A percentile compares a stretch with the other conserved stretches of the same genome.
Evolutionary conservation across 106 monocot species (phyloP).

Genomic region (Xerophyta viscosa): DNA sequence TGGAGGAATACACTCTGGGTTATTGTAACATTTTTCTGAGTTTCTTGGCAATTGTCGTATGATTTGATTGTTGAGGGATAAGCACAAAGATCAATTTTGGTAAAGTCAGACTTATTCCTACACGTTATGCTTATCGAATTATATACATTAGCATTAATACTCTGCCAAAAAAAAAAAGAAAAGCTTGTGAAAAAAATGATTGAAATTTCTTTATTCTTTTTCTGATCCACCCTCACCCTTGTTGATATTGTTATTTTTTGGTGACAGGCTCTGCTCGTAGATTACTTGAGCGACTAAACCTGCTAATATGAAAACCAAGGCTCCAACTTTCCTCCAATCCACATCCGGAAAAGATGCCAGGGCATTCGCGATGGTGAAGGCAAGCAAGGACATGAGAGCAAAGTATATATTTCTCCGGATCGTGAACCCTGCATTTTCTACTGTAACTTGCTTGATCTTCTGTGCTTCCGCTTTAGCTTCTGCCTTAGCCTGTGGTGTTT

Average conservation of each 20-base stretch:
- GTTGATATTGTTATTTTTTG: slow-evolving; percentile 10
- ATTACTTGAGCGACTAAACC: slow-evolving; percentile 59
- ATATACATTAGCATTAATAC: too few species aligned
- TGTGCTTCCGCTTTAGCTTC: slow-evolving; percentile 27
- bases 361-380: slow-evolving; percentile 35
- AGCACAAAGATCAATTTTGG: too few species aligned
- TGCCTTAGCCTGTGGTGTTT: slow-evolving; percentile 12
- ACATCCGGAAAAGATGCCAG: slow-evolving; percentile 31
- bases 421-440: slow-evolving; percentile 48
- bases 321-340: slow-evolving; percentile 60
- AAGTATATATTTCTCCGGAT: slow-evolving; percentile 58
- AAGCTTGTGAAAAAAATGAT: too few species aligned
- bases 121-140: too few species aligned
- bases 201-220: background rate
- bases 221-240: background rate
- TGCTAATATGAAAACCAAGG: slow-evolving; percentile 45
- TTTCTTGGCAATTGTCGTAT: too few species aligned
- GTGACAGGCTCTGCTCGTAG: slow-evolving; percentile 60
- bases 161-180: too few species aligned
- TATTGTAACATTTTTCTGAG: too few species aligned
- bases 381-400: slow-evolving; percentile 56
- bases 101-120: too few species aligned
- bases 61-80: too few species aligned
- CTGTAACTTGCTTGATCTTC: slow-evolving; percentile 29
- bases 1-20: too few species aligned